phyloP scores from a whole-genome alignment of 352 stramenopile species.

The Phytophthora kernoviae region DNA sequence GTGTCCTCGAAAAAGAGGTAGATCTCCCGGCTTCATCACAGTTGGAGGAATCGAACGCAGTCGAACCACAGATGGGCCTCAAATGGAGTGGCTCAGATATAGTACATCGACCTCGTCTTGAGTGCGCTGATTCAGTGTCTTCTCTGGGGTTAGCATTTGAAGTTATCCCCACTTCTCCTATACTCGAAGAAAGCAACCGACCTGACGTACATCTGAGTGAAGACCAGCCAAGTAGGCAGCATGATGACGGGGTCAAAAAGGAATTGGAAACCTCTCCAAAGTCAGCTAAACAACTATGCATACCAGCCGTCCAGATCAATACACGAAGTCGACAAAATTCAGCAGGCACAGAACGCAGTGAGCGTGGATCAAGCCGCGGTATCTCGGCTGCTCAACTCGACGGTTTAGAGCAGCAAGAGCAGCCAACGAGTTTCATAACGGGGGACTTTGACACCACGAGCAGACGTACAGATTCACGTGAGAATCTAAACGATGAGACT shows the following conservation, averaged over 20 bases:
- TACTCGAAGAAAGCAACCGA: neutral
- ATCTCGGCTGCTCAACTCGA: neutral
- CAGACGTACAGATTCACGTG: too few relatives aligned
- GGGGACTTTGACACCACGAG: too few relatives aligned
- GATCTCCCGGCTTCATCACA: neutral
- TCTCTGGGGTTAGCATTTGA: neutral
- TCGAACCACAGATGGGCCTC: neutral
- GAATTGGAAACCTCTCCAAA: neutral
- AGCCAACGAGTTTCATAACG: neutral
- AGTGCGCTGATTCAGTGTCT: slow-evolving; percentile 1
- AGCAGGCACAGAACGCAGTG: neutral
- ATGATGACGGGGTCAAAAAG: neutral
- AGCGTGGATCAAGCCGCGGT: neutral
- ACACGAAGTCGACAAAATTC: slow-evolving; percentile 7
- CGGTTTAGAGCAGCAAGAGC: neutral
- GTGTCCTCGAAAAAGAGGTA: neutral
- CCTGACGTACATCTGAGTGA: neutral
- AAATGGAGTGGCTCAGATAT: neutral
- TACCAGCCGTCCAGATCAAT: slow-evolving; percentile 8
- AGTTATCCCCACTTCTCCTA: neutral
- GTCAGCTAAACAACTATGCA: neutral
- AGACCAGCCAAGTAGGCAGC: too few relatives aligned
- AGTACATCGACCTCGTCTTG: slow-evolving; percentile 1
- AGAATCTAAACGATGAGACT: too few relatives aligned
- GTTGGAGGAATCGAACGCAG: neutral